Conservation (phyloP, 768 basidiomycete genomes). For the Lactifluus echinatus region DNA sequence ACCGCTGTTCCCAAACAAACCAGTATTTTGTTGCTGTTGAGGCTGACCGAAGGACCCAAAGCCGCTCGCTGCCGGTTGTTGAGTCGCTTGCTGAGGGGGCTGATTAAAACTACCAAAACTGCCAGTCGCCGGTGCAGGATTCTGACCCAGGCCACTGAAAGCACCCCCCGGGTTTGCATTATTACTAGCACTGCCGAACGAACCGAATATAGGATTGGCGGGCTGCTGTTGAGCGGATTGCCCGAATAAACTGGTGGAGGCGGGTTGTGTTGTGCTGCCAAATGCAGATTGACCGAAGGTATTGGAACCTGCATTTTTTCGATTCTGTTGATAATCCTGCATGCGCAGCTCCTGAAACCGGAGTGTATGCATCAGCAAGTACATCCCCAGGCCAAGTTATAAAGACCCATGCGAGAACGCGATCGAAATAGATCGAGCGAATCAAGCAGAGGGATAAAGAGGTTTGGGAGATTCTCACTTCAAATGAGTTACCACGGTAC, state of each 20-base stretch:
- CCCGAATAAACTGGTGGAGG: conserved; percentile 25
- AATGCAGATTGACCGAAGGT: conserved; percentile 31
- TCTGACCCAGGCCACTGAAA: conserved; percentile 26
- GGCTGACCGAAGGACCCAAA: conserved; percentile 32
- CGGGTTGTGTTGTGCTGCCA: conserved; percentile 24
- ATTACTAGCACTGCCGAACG: conserved; percentile 23
- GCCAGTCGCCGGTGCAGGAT: conserved; percentile 19
- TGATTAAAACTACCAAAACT: conserved; percentile 25
- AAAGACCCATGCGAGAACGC: neutral
- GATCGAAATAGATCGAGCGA: neutral
- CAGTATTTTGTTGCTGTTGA: conserved; percentile 19
- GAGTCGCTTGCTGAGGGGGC: conserved; percentile 16
- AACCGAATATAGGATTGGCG: conserved; percentile 24
- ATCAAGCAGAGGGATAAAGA: conserved; percentile 4
- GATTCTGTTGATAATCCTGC: conserved; percentile 40
- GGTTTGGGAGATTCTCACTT: conserved; percentile 25
- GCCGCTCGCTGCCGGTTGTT: conserved; percentile 24
- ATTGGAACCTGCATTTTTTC: conserved; percentile 33
- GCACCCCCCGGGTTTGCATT: conserved; percentile 20
- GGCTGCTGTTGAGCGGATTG: conserved; percentile 26
- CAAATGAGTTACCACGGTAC: conserved; percentile 66
- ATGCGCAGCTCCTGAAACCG: conserved; percentile 34
- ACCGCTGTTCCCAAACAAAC: conserved; percentile 26
- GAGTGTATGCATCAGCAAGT: neutral
- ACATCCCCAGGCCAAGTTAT: neutral